A percentile compares a stretch with the other conserved stretches of the same genome.
Evolutionary conservation across 345 rosid species (phyloP).

Genomic region (Turnera subulata): DNA sequence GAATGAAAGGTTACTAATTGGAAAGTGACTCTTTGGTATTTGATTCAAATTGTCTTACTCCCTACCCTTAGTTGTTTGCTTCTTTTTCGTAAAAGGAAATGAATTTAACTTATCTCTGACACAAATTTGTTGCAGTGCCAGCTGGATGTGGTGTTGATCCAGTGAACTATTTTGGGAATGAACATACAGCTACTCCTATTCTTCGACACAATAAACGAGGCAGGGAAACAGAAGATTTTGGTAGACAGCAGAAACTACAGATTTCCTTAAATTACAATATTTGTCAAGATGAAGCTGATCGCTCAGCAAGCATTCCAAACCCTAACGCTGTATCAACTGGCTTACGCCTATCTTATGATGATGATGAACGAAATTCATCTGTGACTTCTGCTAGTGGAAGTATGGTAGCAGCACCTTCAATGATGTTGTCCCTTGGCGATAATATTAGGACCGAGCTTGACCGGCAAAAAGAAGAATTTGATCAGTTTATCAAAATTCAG

Average conservation of each 20-base stretch:
- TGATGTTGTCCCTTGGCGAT: conserved; percentile 55
- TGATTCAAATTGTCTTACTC: neutral
- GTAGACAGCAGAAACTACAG: conserved; percentile 63
- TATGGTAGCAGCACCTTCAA: conserved; percentile 47
- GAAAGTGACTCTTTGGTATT: neutral
- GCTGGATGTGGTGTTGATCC: conserved; percentile 58
- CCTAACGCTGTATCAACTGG: conserved; percentile 78
- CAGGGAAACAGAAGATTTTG: conserved; percentile 51
- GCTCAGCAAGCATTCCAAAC: conserved; percentile 43
- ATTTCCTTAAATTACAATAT: conserved; percentile 53
- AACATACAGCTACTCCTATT: conserved; percentile 47
- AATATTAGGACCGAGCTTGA: conserved; percentile 52
- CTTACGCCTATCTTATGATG: conserved; percentile 69
- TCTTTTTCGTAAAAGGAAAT: neutral
- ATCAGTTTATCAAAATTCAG: conserved; percentile 61
- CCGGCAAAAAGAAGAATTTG: conserved; percentile 67
- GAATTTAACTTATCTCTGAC: conserved; percentile 9
- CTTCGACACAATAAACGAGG: conserved; percentile 43
- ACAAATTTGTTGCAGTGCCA: conserved; percentile 34
- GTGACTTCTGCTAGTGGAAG: conserved; percentile 73
- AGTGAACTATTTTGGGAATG: conserved; percentile 63
- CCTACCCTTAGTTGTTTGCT: neutral
- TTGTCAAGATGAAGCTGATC: conserved; percentile 53
- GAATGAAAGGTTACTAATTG: too few species aligned
- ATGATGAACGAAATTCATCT: conserved; percentile 75